These are phyloP conservation scores for Selaginella tamariscina DNA, from an alignment of 75 land plant genomes.

Conservation along the genomic window DNA sequence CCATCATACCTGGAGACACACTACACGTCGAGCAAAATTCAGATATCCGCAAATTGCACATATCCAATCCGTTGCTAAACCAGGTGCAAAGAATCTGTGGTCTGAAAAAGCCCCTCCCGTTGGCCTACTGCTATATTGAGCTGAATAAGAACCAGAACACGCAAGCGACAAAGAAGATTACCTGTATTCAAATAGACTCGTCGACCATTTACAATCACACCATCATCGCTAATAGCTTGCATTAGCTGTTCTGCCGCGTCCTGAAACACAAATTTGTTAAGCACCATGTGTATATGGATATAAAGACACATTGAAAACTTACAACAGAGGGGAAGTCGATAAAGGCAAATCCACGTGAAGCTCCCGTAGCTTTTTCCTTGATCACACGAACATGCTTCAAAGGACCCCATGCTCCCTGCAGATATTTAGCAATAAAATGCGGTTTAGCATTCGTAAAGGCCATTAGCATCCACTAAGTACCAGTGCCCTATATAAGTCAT, in stretches of 20 bases:
- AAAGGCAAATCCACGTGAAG: slow-evolving; percentile 9
- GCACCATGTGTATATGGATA: too few species aligned
- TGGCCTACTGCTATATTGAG: not conserved
- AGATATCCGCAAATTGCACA: slow-evolving; percentile 2
- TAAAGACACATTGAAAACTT: not conserved
- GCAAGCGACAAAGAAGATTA: not conserved
- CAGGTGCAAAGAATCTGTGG: not conserved
- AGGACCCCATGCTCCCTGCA: slow-evolving; percentile 6
- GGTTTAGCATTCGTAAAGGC: not conserved
- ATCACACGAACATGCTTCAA: slow-evolving; percentile 13
- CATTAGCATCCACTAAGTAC: not conserved
- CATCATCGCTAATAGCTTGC: not conserved
- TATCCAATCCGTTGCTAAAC: not conserved
- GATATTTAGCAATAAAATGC: not conserved
- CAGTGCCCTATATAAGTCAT: not conserved
- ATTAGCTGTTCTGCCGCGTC: slow-evolving; percentile 2
- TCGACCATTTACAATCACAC: slow-evolving; percentile 10
- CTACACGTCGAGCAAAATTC: slow-evolving; percentile 5
- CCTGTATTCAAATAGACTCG: slow-evolving; percentile 7
- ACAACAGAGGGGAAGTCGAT: slow-evolving; percentile 7
- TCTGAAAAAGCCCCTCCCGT: slow-evolving; percentile 5
- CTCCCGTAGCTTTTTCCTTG: slow-evolving; percentile 1
- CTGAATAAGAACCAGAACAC: not conserved
- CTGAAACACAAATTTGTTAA: not conserved
- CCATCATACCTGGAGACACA: not conserved